phyloP scores from a whole-genome alignment of 1,284 basidiomycete genomes.

The Rugosomyces carneus region DNA sequence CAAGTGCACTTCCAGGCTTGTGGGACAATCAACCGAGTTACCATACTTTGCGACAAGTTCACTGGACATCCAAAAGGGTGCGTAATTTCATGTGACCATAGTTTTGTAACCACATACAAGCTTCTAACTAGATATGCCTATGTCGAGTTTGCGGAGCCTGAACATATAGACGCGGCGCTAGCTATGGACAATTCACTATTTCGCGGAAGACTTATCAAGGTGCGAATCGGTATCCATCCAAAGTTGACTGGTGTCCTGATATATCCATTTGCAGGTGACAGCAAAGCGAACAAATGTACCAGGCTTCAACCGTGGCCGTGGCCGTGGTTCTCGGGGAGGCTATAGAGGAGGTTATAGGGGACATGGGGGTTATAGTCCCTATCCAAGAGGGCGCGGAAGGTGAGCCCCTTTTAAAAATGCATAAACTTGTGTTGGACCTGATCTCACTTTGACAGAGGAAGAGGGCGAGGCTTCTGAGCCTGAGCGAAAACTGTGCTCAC shows the following conservation, averaged over 20 bases:
- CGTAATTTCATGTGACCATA: conserved; percentile 21
- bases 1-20: conserved; percentile 97
- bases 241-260: background rate
- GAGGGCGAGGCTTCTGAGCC: conserved; percentile 61
- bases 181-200: conserved; percentile 97
- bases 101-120: too few relatives aligned
- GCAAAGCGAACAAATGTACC: conserved; percentile 92
- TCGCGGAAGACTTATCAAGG: conserved; percentile 89
- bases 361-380: conserved; percentile 67
- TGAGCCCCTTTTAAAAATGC: conserved; percentile 31
- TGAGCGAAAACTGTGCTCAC: conserved; percentile 8
- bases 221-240: conserved; percentile 23
- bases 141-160: conserved; percentile 97
- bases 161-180: conserved; percentile 86
- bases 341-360: conserved; percentile 69
- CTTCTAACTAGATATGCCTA: conserved; percentile 80
- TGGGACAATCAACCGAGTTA: conserved; percentile 97
- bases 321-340: conserved; percentile 59
- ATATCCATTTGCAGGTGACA: conserved; percentile 57
- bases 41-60: conserved; percentile 99
- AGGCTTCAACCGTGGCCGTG: conserved; percentile 80
- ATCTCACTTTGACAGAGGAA: conserved; percentile 40
- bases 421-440: conserved; percentile 3
- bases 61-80: conserved; percentile 99
- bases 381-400: conserved; percentile 70